These are phyloP conservation scores for Cladophialophora exuberans DNA, from an alignment of 2,329 filamentous ascomycete genomes.

Conservation along the genomic window DNA sequence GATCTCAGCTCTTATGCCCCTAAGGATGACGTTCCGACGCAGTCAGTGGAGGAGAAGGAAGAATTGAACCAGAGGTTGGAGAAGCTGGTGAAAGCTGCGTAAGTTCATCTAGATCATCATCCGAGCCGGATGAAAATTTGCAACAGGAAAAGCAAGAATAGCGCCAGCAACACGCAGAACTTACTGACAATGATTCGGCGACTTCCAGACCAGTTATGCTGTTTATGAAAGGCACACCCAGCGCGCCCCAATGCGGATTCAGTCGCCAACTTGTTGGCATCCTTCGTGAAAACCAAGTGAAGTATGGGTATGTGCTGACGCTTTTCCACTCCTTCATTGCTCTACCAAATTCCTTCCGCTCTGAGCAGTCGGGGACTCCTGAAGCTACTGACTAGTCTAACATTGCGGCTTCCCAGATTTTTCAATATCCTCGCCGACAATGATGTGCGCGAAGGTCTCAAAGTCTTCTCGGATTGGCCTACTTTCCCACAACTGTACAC, in stretches of 20 bases:
- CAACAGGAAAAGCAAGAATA: not conserved
- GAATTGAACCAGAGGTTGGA: constrained; percentile 79
- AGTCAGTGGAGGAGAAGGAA: constrained; percentile 70
- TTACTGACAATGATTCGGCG: constrained; percentile 3
- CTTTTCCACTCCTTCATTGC: not conserved
- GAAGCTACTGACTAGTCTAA: no score
- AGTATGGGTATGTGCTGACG: constrained; percentile 67
- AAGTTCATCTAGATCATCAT: constrained; percentile 39
- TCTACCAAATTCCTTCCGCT: no score
- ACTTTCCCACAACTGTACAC: constrained; percentile 97
- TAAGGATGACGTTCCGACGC: constrained; percentile 45
- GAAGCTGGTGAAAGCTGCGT: constrained; percentile 90
- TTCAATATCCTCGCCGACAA: constrained; percentile 99
- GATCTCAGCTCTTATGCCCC: constrained; percentile 53
- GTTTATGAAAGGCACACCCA: constrained; percentile 97
- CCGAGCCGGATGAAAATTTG: not conserved
- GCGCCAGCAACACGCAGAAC: not conserved
- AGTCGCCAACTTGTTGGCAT: constrained; percentile 86
- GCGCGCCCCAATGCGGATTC: constrained; percentile 87
- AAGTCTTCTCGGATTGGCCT: constrained; percentile 98
- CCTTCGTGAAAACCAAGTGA: constrained; percentile 83
- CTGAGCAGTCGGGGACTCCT: no score
- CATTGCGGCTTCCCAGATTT: constrained; percentile 62
- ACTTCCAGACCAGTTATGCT: constrained; percentile 72
- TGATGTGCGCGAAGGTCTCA: constrained; percentile 92